phyloP scores from a whole-genome alignment of 1,139 yeast species.

The Hansenula sp. region DNA sequence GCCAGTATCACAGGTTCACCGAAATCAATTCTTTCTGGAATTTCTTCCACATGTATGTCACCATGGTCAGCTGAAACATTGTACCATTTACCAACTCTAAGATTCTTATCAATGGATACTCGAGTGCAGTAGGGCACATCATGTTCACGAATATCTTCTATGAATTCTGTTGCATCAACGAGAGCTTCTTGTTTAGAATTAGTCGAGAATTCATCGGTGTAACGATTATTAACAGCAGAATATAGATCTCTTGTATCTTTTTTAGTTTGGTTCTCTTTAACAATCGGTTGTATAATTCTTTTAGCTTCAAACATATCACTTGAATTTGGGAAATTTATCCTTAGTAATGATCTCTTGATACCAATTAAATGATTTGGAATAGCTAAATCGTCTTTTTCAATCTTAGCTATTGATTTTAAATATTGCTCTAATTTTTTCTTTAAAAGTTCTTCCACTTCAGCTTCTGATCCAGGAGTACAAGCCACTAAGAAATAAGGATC shows the following conservation, averaged over 20 bases:
- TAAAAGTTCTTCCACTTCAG: constrained; percentile 84
- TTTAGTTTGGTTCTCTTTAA: constrained; percentile 60
- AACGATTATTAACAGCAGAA: constrained; percentile 45
- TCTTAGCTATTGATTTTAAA: constrained; percentile 51
- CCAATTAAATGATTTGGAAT: constrained; percentile 88
- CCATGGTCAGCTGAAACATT: constrained; percentile 65
- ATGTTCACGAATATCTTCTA: constrained; percentile 84
- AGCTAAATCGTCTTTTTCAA: constrained; percentile 72
- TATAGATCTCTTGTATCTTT: constrained; percentile 71
- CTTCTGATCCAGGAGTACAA: constrained; percentile 60
- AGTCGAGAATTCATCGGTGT: constrained; percentile 25
- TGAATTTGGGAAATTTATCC: constrained; percentile 71
- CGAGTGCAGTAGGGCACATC: constrained; percentile 97
- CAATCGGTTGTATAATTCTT: constrained; percentile 61
- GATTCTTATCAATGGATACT: constrained; percentile 81
- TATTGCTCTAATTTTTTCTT: constrained; percentile 62
- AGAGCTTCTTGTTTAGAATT: constrained; percentile 14
- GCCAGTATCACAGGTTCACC: constrained; percentile 98
- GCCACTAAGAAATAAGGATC: constrained; percentile 88
- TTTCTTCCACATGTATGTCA: constrained; percentile 51
- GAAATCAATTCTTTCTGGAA: constrained; percentile 77
- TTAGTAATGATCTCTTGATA: constrained; percentile 55
- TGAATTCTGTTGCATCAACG: constrained; percentile 48
- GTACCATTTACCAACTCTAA: constrained; percentile 97
- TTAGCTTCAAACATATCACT: constrained; percentile 75